Base-by-base conservation (phyloP, 148 eudicot genomes). In the Rhododendron vialii region DNA sequence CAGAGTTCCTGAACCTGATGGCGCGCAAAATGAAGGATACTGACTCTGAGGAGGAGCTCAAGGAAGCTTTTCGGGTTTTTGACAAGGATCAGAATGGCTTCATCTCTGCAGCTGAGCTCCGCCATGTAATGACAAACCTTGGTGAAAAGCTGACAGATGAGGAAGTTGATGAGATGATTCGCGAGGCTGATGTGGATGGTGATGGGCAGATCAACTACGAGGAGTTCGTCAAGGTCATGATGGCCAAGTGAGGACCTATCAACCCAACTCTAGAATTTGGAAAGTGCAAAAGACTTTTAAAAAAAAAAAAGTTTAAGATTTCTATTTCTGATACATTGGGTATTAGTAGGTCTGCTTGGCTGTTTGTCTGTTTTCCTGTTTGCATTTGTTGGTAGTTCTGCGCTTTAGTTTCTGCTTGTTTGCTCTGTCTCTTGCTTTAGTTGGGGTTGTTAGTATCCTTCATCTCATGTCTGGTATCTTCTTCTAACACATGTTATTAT, bases 121-220 rank as follows among this genome's bases (percentile, higher is more conserved):
- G 91, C 82, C 91, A 89, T 53, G 91, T 89, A 2, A 89, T 89
- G 91, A 89, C 91, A 35, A 89, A 89, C 84, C 89, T 89, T 22
- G 91, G 91, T 18, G 91, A 89, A 78, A 89, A 87, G 89, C 89
- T 89, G 11, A 89, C 91, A 13, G 91, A 89, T 24, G 89, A 89
- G 86, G 91, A 89, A 41, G 89, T 89, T 36, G 91, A 89, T 83
- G 91, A 89, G 89, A 89, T 89, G 91, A 87, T 89, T 83, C 86
- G 91, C 18, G 91, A 89, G 86, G 91, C 91, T 83, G 91, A 89
- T 87, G 91, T 87, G 53, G 91, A 89, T 48, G 89, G 91, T 65
- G 91, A 89, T 88, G 91, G 91, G 22, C 91, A 90, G 88, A 90
- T 90, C 90, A 90, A 90, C 88, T 90, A 90, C 33, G 91, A 90